These are phyloP conservation scores for Thraustotheca clavata DNA, from an alignment of 352 stramenopile species.

Conservation along the genomic window DNA sequence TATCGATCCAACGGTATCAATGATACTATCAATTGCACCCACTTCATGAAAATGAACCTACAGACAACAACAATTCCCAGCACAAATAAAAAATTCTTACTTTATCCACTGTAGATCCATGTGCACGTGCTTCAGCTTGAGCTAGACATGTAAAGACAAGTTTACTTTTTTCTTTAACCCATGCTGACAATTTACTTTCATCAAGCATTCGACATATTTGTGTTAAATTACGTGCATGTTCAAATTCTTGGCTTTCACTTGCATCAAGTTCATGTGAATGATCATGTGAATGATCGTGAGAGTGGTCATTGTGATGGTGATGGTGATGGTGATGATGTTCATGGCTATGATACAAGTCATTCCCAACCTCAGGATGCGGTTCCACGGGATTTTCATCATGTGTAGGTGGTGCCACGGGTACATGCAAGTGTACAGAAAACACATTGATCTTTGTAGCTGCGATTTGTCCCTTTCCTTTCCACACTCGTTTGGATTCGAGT, in stretches of 20 bases:
- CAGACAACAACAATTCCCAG: neutral
- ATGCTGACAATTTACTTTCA: constrained; percentile 69
- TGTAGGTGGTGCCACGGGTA: constrained; percentile 24
- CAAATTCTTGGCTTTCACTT: constrained; percentile 29
- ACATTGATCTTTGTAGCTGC: constrained; percentile 85
- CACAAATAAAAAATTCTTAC: neutral
- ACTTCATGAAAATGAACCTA: constrained; percentile 98
- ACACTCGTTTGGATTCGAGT: constrained; percentile 54
- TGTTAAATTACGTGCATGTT: constrained; percentile 86
- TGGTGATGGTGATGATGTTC: constrained; percentile 33
- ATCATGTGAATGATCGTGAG: constrained; percentile 26
- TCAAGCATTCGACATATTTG: constrained; percentile 85
- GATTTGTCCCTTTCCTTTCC: constrained; percentile 84
- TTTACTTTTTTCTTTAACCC: constrained; percentile 86
- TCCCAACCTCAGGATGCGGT: neutral
- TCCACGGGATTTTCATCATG: constrained; percentile 17
- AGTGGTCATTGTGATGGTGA: constrained; percentile 25
- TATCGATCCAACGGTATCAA: constrained; percentile 94
- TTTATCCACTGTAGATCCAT: constrained; percentile 85
- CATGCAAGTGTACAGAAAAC: constrained; percentile 77
- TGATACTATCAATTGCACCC: constrained; percentile 94
- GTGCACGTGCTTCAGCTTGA: constrained; percentile 89
- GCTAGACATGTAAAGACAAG: constrained; percentile 88
- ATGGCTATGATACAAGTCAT: no score
- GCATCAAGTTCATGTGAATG: constrained; percentile 31